Evolutionary conservation across 306 rosid genomes (phyloP).

Genomic region (Dalbergia cultrata): DNA sequence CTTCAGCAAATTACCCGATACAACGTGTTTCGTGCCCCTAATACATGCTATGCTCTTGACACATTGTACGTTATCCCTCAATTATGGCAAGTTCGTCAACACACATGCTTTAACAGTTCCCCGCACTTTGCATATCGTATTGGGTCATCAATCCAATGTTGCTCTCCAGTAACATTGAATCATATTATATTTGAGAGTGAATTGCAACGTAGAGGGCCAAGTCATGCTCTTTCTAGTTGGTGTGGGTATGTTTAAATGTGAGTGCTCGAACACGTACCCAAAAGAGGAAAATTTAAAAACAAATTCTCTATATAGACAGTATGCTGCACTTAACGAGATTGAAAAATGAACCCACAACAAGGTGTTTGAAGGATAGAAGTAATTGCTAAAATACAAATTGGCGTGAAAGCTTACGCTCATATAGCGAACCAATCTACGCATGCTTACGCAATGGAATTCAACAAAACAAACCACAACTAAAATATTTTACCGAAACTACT

Average conservation of each 20-base stretch:
- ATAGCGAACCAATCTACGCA: too few relatives aligned
- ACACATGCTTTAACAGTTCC: conserved; percentile 58
- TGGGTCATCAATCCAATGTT: neutral
- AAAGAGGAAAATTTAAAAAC: neutral
- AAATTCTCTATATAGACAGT: too few relatives aligned
- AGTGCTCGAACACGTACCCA: neutral
- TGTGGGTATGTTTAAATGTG: neutral
- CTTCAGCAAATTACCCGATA: conserved; percentile 36
- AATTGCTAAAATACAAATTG: too few relatives aligned
- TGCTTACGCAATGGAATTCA: too few relatives aligned
- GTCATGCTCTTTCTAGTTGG: conserved; percentile 35
- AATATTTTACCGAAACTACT: too few relatives aligned
- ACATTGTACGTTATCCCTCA: neutral
- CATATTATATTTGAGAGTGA: too few relatives aligned
- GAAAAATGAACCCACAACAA: neutral
- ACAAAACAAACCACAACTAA: too few relatives aligned
- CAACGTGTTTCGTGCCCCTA: conserved; percentile 32
- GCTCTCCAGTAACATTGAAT: neutral
- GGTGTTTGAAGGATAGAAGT: too few relatives aligned
- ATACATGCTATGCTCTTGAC: neutral
- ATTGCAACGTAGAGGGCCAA: conserved; percentile 18
- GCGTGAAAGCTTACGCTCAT: too few relatives aligned
- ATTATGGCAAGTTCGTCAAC: conserved; percentile 14
- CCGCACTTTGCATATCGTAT: neutral
- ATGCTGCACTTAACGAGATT: neutral